These are phyloP conservation scores for Paracoccidioides lutzii DNA, from an alignment of 2,329 filamentous ascomycete genomes.

Conservation along the genomic window DNA sequence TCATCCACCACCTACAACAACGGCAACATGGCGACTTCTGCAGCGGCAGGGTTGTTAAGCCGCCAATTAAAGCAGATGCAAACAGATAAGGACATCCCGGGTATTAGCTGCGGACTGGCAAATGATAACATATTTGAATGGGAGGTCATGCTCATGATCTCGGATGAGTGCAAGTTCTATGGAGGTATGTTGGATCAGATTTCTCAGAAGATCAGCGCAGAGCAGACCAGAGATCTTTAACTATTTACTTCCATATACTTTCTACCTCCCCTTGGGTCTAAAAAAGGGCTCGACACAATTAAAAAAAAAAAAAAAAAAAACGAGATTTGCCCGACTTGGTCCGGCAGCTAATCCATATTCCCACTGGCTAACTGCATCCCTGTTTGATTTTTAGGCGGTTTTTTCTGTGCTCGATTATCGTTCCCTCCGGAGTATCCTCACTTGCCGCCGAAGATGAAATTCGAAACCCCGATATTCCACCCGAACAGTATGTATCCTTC, in stretches of 20 bases:
- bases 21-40: constrained; percentile 24
- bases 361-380: neutral
- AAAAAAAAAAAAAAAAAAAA: too few relatives aligned
- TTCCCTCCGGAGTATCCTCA: constrained; percentile 83
- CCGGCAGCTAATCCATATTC: too few relatives aligned
- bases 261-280: neutral
- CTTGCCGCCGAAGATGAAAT: constrained; percentile 77
- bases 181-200: constrained; percentile 49
- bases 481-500: constrained; percentile 54
- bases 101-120: constrained; percentile 83
- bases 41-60: constrained; percentile 60
- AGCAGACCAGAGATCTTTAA: neutral
- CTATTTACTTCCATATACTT: neutral
- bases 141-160: constrained; percentile 99
- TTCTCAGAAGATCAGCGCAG: neutral
- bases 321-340: too few relatives aligned
- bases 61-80: constrained; percentile 93
- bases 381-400: constrained; percentile 52
- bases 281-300: too few relatives aligned
- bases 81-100: constrained; percentile 76
- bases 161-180: constrained; percentile 84
- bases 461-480: constrained; percentile 78
- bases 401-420: constrained; percentile 72
- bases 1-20: neutral
- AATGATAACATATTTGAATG: constrained; percentile 84